phyloP scores from a whole-genome alignment of 805 yeast genomes.

The Kluyveromyces lactis region DNA sequence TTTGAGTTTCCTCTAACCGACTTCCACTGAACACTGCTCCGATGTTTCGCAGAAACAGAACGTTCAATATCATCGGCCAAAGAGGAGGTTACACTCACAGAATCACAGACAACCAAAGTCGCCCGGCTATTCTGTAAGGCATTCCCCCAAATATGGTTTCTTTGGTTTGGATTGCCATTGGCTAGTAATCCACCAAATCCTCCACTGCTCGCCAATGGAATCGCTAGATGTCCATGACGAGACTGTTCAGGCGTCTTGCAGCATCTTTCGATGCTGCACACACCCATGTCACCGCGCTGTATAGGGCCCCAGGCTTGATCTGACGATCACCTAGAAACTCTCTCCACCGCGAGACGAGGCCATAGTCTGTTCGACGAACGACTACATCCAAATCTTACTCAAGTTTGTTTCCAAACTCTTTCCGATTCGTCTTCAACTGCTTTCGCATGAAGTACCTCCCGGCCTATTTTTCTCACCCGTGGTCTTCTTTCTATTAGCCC shows the following conservation, averaged over 20 bases:
- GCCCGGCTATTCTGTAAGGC: constrained; percentile 20
- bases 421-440: constrained; percentile 24
- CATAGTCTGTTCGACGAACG: constrained; percentile 18
- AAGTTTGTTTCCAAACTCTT: constrained; percentile 25
- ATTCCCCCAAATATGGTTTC: constrained; percentile 24
- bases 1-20: constrained; percentile 23
- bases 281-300: constrained; percentile 26
- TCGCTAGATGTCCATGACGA: constrained; percentile 27
- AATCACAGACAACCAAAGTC: constrained; percentile 15
- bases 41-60: constrained; percentile 18
- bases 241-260: constrained; percentile 25
- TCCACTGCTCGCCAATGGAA: constrained; percentile 28
- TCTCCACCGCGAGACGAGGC: constrained; percentile 29
- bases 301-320: constrained; percentile 23
- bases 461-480: constrained; percentile 2
- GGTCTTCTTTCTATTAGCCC: background rate
- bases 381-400: constrained; percentile 11
- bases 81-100: constrained; percentile 27
- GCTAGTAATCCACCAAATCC: constrained; percentile 31
- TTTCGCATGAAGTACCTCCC: constrained; percentile 24
- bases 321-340: constrained; percentile 27
- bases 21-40: constrained; percentile 25
- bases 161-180: constrained; percentile 23
- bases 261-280: constrained; percentile 6
- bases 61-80: constrained; percentile 24